phyloP scores from a whole-genome alignment of 257 asterid genomes.

The Jasminum sambac region DNA sequence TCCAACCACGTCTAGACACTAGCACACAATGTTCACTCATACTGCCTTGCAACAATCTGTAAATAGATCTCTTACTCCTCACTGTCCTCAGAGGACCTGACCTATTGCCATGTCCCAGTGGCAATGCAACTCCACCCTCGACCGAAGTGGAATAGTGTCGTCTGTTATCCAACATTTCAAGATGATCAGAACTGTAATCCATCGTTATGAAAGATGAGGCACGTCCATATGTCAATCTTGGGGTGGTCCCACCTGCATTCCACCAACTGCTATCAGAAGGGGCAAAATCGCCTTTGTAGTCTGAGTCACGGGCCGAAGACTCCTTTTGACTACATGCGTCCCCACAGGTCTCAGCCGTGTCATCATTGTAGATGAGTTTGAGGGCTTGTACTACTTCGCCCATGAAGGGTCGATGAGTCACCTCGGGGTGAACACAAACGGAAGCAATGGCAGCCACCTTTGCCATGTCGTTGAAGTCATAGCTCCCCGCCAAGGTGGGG shows the following conservation, averaged over 20 bases:
- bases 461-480: conserved; percentile 89
- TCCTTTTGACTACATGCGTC: conserved; percentile 77
- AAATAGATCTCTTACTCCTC: conserved; percentile 64
- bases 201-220: conserved; percentile 83
- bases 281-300: conserved; percentile 61
- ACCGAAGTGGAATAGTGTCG: conserved; percentile 55
- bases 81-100: conserved; percentile 80
- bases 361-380: conserved; percentile 85
- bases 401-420: conserved; percentile 92
- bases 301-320: conserved; percentile 82
- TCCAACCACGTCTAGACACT: conserved; percentile 53
- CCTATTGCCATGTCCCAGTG: conserved; percentile 65
- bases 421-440: conserved; percentile 95
- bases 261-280: conserved; percentile 97
- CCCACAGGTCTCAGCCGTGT: conserved; percentile 70
- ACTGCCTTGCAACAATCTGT: conserved; percentile 68
- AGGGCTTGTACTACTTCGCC: conserved; percentile 98
- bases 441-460: conserved; percentile 94
- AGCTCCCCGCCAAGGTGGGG: conserved; percentile 75
- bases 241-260: conserved; percentile 77
- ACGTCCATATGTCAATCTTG: conserved; percentile 59
- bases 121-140: conserved; percentile 46
- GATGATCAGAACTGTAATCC: conserved; percentile 93
- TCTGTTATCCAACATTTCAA: conserved; percentile 72
- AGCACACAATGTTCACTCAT: conserved; percentile 79